Conservation (phyloP, 805 yeast species). For the Naumovozyma dairenensis region DNA sequence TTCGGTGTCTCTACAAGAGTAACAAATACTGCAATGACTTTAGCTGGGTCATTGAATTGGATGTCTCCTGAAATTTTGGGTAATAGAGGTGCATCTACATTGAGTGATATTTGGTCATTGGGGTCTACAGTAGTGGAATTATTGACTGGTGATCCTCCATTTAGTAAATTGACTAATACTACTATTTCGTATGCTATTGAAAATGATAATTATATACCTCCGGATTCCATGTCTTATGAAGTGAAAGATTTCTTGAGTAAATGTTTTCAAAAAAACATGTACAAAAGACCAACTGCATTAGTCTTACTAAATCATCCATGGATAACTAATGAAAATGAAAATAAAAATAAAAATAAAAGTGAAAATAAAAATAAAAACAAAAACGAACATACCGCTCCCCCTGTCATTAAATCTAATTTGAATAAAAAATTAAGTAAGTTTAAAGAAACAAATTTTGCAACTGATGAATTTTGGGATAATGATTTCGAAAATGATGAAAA, state of each 20-base stretch:
- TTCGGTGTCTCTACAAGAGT: slow-evolving; percentile 90
- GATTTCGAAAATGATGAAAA: slow-evolving; percentile 20
- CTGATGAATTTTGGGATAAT: slow-evolving; percentile 20
- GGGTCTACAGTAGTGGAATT: slow-evolving; percentile 93
- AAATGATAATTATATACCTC: slow-evolving; percentile 32
- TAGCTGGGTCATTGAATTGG: slow-evolving; percentile 93
- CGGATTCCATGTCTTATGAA: slow-evolving; percentile 29
- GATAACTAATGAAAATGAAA: slow-evolving; percentile 11
- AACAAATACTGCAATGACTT: slow-evolving; percentile 50
- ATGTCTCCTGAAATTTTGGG: slow-evolving; percentile 95
- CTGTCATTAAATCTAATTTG: slow-evolving; percentile 2
- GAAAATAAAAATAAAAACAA: background rate
- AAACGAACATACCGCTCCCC: slow-evolving; percentile 1
- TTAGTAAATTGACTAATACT: slow-evolving; percentile 42
- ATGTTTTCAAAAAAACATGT: slow-evolving; percentile 68
- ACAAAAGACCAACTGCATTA: slow-evolving; percentile 53
- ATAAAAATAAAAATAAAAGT: background rate
- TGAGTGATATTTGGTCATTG: slow-evolving; percentile 87
- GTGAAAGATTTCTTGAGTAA: slow-evolving; percentile 59
- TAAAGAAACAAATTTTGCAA: slow-evolving; percentile 18
- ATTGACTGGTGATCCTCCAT: slow-evolving; percentile 80
- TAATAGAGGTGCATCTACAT: slow-evolving; percentile 75
- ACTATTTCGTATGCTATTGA: slow-evolving; percentile 32
- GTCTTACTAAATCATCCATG: slow-evolving; percentile 55
- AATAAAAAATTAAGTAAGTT: slow-evolving; percentile 17